Evolutionary conservation across 2,329 filamentous ascomycete species (phyloP).

Genomic region (Cytospora chrysosperma): DNA sequence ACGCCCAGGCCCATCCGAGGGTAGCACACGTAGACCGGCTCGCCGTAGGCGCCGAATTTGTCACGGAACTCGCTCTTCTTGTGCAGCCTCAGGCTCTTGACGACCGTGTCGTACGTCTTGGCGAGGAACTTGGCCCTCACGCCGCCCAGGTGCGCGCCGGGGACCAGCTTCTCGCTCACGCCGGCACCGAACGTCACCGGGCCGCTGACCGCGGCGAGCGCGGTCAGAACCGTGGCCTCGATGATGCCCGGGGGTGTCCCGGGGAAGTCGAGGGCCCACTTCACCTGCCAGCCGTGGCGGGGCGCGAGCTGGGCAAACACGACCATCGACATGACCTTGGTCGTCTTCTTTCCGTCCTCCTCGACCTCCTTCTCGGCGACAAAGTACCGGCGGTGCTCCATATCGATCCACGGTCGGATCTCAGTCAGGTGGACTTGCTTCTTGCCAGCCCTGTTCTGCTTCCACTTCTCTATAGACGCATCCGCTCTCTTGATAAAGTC

Average conservation of each 20-base stretch:
- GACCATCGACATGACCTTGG: constrained; percentile 70
- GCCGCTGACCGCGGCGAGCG: constrained; percentile 53
- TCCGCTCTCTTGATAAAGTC: constrained; percentile 66
- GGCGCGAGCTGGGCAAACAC: constrained; percentile 80
- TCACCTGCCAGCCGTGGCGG: constrained; percentile 85
- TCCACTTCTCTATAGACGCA: constrained; percentile 75
- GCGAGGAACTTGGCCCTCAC: constrained; percentile 77
- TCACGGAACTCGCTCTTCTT: constrained; percentile 87
- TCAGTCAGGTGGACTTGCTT: constrained; percentile 87
- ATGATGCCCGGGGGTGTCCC: constrained; percentile 83
- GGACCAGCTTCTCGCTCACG: constrained; percentile 69
- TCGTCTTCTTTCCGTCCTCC: constrained; percentile 54
- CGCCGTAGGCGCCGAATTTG: constrained; percentile 83
- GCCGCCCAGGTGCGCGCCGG: constrained; percentile 79
- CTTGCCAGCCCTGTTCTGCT: constrained; percentile 69
- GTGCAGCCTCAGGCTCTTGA: constrained; percentile 77
- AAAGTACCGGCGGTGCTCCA: constrained; percentile 81
- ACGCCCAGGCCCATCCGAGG: constrained; percentile 82
- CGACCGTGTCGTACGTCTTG: constrained; percentile 78
- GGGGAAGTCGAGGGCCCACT: constrained; percentile 94
- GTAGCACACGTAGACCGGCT: constrained; percentile 87
- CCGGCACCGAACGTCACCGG: constrained; percentile 86
- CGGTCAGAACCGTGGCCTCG: constrained; percentile 74
- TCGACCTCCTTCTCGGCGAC: constrained; percentile 74
- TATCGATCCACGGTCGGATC: constrained; percentile 84